Evolutionary conservation across 1,284 basidiomycete genomes (phyloP), one percentile per base, ranked within the genome.

Genomic region (Microbotryomycetes sp.): DNA sequence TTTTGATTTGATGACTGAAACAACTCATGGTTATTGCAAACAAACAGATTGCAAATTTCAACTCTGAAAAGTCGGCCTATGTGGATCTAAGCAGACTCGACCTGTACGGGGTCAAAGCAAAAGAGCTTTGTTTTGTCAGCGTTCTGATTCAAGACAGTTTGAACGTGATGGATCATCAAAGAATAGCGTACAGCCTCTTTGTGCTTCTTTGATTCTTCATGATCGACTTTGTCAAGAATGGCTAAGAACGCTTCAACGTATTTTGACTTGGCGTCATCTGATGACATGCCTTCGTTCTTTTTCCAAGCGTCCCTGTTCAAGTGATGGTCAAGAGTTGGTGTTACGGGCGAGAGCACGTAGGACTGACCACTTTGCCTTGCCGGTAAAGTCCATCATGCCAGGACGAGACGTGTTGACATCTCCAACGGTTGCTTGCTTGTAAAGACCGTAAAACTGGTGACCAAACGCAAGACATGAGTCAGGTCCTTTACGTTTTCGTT

Each of bases 401-500:
- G 89, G 89, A 26, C 82, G 79, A 3, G 77, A 31, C 57, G 77
- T 84, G 73, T 81, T 84, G 61, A 83, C 81, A 75, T 90, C 84
- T 52, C 92, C 92, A 57, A 85, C 74, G 45, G 82, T 91, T 49
- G 83, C 91, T 88, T 93, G 91, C 81, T 96, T 97, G 82, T 81
- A 96, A 76, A 86, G 84, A 72, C 82, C 83, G 81, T 97, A 96
- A 81, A 94, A 94, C 92, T 94, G 73, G 22, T 22, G 49, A 9
- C 12, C 49, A 50, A 12, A 22, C 49, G 49, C 28, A 25, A 3
- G 28, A 19, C 15, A 45, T 16, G n/a, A 47, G n/a, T 25, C 2
- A 48, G 22, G n/a, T n/a, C n/a, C n/a, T n/a, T n/a, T n/a, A n/a
- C n/a, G n/a, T n/a, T n/a, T n/a, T n/a, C n/a, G n/a, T n/a, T n/a